A percentile compares a stretch with the other conserved stretches of the same genome.
Evolutionary conservation across 805 yeast species (phyloP).

Genomic region (Sungouiella thailandica): DNA sequence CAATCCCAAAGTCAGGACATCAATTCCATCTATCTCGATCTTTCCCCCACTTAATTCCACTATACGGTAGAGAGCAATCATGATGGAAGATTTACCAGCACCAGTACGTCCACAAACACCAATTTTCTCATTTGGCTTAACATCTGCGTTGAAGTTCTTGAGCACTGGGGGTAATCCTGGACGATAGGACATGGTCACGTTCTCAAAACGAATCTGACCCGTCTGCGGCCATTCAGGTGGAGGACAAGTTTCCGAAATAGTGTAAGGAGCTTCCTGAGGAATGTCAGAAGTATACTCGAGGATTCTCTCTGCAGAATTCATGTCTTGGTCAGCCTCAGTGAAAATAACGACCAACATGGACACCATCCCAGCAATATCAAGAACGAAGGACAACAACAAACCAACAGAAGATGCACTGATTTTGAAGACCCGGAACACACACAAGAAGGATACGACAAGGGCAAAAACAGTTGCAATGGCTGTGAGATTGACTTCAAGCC

Average conservation of each 20-base stretch:
- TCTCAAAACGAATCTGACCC: slow-evolving; percentile 12
- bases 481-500: slow-evolving; percentile 4
- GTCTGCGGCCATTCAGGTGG: slow-evolving; percentile 15
- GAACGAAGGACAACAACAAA: slow-evolving; percentile 6
- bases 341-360: slow-evolving; percentile 4
- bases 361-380: slow-evolving; percentile 3
- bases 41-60: slow-evolving; percentile 11
- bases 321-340: slow-evolving; percentile 7
- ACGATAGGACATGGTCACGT: slow-evolving; percentile 24
- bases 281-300: slow-evolving; percentile 14
- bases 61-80: slow-evolving; percentile 14
- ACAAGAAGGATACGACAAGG: slow-evolving; percentile 9
- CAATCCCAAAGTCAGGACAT: slow-evolving; percentile 10
- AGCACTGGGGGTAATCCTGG: slow-evolving; percentile 13
- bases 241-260: slow-evolving; percentile 21
- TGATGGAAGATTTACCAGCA: slow-evolving; percentile 18
- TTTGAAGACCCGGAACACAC: slow-evolving; percentile 16
- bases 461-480: slow-evolving; percentile 3
- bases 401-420: slow-evolving; percentile 12
- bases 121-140: slow-evolving; percentile 10
- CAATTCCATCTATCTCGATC: slow-evolving; percentile 14
- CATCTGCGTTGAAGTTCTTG: slow-evolving; percentile 6
- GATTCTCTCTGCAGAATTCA: slow-evolving; percentile 10
- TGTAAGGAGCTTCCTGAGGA: slow-evolving; percentile 20
- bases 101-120: slow-evolving; percentile 21